These are phyloP conservation scores for Xylariomycetidae sp. DNA, from an alignment of 2,329 filamentous ascomycete species.

Conservation along the genomic window DNA sequence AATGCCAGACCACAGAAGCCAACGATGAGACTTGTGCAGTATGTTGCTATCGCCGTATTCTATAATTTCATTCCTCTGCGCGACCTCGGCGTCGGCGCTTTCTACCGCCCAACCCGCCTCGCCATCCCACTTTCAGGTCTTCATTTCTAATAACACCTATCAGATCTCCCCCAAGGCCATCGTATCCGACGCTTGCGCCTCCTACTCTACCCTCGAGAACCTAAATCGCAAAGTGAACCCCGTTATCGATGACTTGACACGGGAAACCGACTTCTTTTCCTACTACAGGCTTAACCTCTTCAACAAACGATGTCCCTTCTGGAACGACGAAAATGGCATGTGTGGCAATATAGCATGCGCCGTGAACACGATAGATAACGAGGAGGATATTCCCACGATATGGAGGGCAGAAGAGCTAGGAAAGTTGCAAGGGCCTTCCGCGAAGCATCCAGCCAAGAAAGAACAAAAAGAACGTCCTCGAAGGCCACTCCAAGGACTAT, in stretches of 20 bases:
- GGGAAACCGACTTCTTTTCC: constrained; percentile 93
- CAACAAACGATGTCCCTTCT: constrained; percentile 92
- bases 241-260: constrained; percentile 73
- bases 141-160: constrained; percentile 35
- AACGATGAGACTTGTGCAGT: constrained; percentile 49
- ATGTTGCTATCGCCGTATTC: constrained; percentile 30
- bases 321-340: constrained; percentile 87
- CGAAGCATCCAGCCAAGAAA: constrained; percentile 77
- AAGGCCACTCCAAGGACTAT: constrained; percentile 71
- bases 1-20: constrained; percentile 36
- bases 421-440: constrained; percentile 85
- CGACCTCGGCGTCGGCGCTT: constrained; percentile 17
- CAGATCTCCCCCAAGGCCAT: constrained; percentile 86
- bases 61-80: constrained; percentile 14
- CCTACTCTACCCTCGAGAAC: constrained; percentile 82
- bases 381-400: constrained; percentile 85
- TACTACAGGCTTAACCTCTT: constrained; percentile 95
- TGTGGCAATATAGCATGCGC: constrained; percentile 97
- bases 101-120: constrained; percentile 17
- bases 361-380: constrained; percentile 90
- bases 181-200: constrained; percentile 90
- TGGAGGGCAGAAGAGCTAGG: constrained; percentile 91
- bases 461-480: constrained; percentile 66
- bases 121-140: constrained; percentile 15
- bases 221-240: constrained; percentile 76